Percentiles rank a stretch among this genome's conserved stretches.
phyloP scores from a whole-genome alignment of 768 basidiomycete genomes.

The Pleurotus ostreatus region DNA sequence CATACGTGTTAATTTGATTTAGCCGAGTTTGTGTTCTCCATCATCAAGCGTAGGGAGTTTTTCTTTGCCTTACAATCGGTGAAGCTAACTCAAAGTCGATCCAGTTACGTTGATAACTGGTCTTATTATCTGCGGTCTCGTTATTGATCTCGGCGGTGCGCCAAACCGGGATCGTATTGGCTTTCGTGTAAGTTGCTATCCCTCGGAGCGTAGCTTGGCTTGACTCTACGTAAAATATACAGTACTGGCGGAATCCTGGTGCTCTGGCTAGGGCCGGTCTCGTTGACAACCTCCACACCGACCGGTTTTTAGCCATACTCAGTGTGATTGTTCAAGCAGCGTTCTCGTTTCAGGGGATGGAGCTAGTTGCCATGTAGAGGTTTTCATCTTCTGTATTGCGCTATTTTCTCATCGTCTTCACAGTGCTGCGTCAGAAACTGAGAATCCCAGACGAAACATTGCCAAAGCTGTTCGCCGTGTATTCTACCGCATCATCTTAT shows the following conservation, averaged over 20 bases:
- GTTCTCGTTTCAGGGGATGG: conserved; percentile 79
- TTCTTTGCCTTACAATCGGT: no score
- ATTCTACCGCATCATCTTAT: conserved; percentile 75
- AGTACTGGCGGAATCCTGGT: conserved; percentile 77
- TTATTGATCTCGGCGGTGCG: conserved; percentile 78
- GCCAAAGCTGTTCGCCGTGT: conserved; percentile 72
- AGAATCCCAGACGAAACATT: conserved; percentile 77
- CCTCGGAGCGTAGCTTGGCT: not conserved
- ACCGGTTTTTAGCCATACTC: conserved; percentile 43
- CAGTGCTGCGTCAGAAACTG: conserved; percentile 73
- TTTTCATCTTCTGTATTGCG: not conserved
- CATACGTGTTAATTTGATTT: not conserved
- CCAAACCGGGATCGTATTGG: conserved; percentile 64
- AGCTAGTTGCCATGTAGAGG: conserved; percentile 62
- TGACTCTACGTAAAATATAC: not conserved
- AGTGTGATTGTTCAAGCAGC: conserved; percentile 48
- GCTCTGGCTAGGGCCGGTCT: conserved; percentile 41
- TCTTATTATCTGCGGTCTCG: conserved; percentile 57
- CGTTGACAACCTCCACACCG: conserved; percentile 37
- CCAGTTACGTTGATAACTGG: conserved; percentile 57
- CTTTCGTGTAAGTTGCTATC: conserved; percentile 45
- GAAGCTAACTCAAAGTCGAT: not conserved
- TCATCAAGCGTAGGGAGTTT: conserved; percentile 51
- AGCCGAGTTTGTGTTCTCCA: conserved; percentile 66
- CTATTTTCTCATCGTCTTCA: conserved; percentile 2